Base-by-base conservation (phyloP, 2,329 filamentous ascomycete species). In the Madurella fahalii region DNA sequence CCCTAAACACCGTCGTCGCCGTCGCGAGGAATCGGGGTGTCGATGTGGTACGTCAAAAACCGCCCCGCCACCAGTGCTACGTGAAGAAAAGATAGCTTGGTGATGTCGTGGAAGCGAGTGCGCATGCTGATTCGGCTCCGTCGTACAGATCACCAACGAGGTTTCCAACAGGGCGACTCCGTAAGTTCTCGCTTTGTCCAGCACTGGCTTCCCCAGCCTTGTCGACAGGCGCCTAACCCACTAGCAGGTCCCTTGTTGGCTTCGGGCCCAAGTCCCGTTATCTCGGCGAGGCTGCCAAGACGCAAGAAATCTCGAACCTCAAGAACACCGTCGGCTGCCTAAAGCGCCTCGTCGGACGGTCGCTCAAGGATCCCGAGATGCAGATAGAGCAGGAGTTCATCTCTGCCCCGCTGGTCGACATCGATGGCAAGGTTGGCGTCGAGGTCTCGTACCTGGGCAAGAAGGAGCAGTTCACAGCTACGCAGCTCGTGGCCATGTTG, bases 1-100 rank as follows among this genome's bases (percentile, higher is more conserved):
- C 90, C 65, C 85, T 95, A 73, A 96, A 95, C 83, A 96, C 93
- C 72, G 92, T 95, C 71, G 89, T 97, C 76, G 93, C 93, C 72
- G 93, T 97, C 74, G 94, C 94, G 71, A 86, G 94, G 74, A 97
- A 97, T 77, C 92, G 95, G 73, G 94, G 94, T 78, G 94, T 99
- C 74, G 94, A 99, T 81, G 94, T 99, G 73, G 91, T 96, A 83
- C 71, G 91, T 94, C 51, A 50, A 52, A 50, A 47, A 31, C n/a
- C 47, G 43, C 41, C 16, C 39, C 47, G 31, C 41, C 17, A 45
- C 45, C 20, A 37, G 34, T 37, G 15, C n/a, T 44, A 20, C 17
- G 48, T 45, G 41, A 40, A 47, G 47, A 16, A 18, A 41, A 31
- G 44, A 47, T 30, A 17, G 40, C 54, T 41, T 50, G 58, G 17